These are phyloP conservation scores for Fusarium fujikuroi DNA, from an alignment of 2,329 filamentous ascomycete species.

Conservation along the genomic window DNA sequence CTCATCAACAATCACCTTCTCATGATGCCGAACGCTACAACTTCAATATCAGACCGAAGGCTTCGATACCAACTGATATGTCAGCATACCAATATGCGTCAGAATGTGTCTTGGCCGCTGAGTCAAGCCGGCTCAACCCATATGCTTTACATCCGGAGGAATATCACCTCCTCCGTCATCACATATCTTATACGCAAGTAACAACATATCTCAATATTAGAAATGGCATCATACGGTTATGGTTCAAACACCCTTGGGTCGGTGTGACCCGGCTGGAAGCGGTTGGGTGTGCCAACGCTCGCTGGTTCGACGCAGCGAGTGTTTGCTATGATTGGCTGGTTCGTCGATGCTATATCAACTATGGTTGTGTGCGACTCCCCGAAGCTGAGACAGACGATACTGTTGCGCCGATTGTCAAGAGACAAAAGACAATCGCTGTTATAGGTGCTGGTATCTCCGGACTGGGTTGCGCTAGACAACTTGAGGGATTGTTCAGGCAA, in stretches of 20 bases:
- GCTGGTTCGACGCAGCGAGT: conserved; percentile 89
- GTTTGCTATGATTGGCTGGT: conserved; percentile 94
- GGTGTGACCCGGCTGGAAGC: conserved; percentile 86
- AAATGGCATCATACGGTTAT: conserved; percentile 91
- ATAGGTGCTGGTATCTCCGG: conserved; percentile 96
- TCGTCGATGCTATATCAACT: conserved; percentile 94
- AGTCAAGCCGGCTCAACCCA: conserved; percentile 88
- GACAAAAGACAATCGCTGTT: conserved; percentile 80
- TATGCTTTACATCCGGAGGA: conserved; percentile 89
- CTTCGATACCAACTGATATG: conserved; percentile 83
- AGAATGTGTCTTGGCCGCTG: conserved; percentile 89
- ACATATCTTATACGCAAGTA: conserved; percentile 88
- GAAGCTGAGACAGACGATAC: conserved; percentile 56
- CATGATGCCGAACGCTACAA: conserved; percentile 50
- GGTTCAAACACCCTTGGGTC: conserved; percentile 86
- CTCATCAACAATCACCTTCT: conserved; percentile 41
- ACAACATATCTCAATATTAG: conserved; percentile 96
- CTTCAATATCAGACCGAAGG: conserved; percentile 76
- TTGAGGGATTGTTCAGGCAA: conserved; percentile 87
- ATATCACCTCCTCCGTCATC: conserved; percentile 80
- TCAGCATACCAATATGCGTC: conserved; percentile 83
- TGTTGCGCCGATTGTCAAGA: conserved; percentile 51
- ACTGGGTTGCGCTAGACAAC: conserved; percentile 88
- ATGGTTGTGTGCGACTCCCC: conserved; percentile 81
- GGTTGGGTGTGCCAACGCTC: conserved; percentile 85